Evolutionary conservation across 1,284 basidiomycete species (phyloP), one percentile per base, ranked within the genome.

Genomic region (Neonothopanus nambi): DNA sequence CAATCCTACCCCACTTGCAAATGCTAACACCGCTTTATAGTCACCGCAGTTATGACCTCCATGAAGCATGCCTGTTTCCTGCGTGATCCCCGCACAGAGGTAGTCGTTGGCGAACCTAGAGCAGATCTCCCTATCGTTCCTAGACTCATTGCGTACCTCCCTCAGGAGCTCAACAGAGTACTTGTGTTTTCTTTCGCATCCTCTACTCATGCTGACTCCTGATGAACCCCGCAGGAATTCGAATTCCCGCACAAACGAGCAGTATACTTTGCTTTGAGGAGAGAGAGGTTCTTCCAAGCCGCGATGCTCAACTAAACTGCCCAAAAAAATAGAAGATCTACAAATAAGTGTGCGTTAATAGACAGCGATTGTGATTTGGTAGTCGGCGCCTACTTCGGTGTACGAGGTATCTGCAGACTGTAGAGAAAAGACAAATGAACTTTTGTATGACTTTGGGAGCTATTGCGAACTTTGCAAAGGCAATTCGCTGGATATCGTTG

Each of bases 281-380:
- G 59, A 24, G 59, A 61, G 37, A 48, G 59, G 6, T 61, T 61
- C 47, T 61, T 61, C 57, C 57, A 61, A 37, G 59, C 57, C 17
- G 57, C 59, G 11, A 59, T 61, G 48, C 24, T 59, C 33, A 41
- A 59, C 26, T 59, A 21, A 48, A 28, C 26, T n/a, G n/a, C n/a
- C n/a, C n/a, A n/a, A n/a, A n/a, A n/a, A n/a, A n/a, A n/a, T n/a
- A n/a, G 20, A 5, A 39, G 13, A 39, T 28, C 5, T 11, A 28
- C 26, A 28, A 5, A 28, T 5, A 5, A 5, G 26, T 11, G 26
- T 28, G 26, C 5, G 26, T 28, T 5, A 28, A 28, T 11, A 11
- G 26, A 11, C 11, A 28, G 5, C 26, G 26, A n/a, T n/a, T 28
- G 26, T 28, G 26, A 5, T 11, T 11, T 28, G 11, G 11, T 28